Conservation (phyloP, 257 asterid species). For the Solanum paucissectum region DNA sequence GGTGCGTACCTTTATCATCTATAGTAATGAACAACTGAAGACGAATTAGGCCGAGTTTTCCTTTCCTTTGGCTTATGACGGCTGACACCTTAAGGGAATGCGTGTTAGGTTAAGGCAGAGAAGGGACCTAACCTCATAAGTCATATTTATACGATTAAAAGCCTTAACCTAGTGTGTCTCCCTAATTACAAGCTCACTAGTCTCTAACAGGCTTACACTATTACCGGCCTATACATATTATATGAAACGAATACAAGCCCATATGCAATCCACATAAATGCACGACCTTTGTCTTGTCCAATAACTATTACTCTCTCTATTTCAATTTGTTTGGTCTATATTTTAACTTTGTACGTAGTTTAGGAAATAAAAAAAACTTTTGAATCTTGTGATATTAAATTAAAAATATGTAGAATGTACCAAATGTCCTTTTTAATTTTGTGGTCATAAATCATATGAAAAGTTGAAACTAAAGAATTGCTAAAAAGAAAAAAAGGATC, state of each 20-base stretch:
- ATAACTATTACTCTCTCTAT: not conserved
- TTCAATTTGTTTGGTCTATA: too few species aligned
- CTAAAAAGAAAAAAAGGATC: not conserved
- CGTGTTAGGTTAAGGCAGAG: not conserved
- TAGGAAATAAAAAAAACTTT: too few species aligned
- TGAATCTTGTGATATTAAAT: too few species aligned
- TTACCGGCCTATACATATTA: not conserved
- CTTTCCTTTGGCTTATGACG: not conserved
- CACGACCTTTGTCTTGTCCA: not conserved
- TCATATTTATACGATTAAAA: not conserved
- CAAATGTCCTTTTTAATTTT: not conserved
- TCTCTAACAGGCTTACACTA: not conserved
- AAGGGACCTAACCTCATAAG: not conserved
- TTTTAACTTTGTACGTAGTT: too few species aligned
- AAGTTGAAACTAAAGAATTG: not conserved
- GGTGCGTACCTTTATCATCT: not conserved
- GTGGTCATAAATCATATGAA: too few species aligned
- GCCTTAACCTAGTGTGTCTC: not conserved
- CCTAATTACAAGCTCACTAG: too few species aligned
- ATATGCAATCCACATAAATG: not conserved
- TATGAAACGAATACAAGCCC: not conserved
- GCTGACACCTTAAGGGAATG: not conserved
- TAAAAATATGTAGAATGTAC: too few species aligned
- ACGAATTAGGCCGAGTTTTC: not conserved
- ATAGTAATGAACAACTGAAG: too few species aligned